Conservation (phyloP, 495 filamentous ascomycete species). For the Letharia lupina region DNA sequence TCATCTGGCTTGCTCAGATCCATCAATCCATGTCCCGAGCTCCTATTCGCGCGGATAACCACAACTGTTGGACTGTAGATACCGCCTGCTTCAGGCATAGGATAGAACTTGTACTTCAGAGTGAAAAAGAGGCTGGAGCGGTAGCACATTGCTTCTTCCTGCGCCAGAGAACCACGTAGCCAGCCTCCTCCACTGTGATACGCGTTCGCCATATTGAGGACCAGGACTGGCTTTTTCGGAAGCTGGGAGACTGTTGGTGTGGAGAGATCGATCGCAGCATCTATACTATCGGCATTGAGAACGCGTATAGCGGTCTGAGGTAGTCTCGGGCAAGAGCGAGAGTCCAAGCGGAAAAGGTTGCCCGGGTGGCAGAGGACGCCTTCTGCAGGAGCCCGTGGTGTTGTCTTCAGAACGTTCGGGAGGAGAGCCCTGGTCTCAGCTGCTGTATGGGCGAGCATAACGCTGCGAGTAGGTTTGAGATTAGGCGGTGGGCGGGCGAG, state of each 20-base stretch:
- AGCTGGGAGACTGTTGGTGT: not conserved
- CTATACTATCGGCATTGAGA: constrained; percentile 72
- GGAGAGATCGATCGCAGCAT: constrained; percentile 51
- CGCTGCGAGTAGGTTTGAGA: constrained; percentile 13
- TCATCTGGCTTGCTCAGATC: constrained; percentile 26
- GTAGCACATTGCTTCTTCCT: constrained; percentile 60
- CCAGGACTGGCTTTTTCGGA: constrained; percentile 35
- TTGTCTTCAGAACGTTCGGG: constrained; percentile 23
- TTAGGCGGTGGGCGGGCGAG: constrained; percentile 8
- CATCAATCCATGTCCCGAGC: constrained; percentile 37
- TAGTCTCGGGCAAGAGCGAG: constrained; percentile 23
- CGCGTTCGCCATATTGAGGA: constrained; percentile 56
- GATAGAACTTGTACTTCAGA: constrained; percentile 48
- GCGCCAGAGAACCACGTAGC: constrained; percentile 45
- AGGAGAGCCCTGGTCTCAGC: constrained; percentile 23
- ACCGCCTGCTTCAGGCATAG: constrained; percentile 40
- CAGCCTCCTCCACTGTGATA: constrained; percentile 48
- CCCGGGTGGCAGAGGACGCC: constrained; percentile 22
- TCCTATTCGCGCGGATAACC: constrained; percentile 41
- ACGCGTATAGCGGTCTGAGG: constrained; percentile 34
- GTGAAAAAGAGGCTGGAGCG: constrained; percentile 49
- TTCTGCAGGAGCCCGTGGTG: constrained; percentile 25
- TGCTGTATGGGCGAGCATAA: constrained; percentile 19
- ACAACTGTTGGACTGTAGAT: constrained; percentile 54
- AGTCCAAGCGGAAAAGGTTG: constrained; percentile 20